phyloP scores from a whole-genome alignment of 1,139 yeast genomes.

The Yamadazyma blattariae region DNA sequence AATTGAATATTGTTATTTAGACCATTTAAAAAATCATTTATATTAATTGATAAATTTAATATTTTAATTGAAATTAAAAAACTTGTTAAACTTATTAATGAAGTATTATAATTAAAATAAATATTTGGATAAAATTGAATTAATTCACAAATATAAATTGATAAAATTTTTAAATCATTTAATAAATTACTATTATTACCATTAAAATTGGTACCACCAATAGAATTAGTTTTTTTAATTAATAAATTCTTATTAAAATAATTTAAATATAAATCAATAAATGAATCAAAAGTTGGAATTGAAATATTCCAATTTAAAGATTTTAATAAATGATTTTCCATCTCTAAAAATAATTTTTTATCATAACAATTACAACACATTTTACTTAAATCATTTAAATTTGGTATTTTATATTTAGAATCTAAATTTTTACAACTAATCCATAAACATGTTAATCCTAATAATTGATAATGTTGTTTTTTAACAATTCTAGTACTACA shows the following conservation, averaged over 20 bases:
- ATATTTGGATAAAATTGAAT: constrained; percentile 61
- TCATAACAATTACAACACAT: constrained; percentile 65
- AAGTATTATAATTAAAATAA: constrained; percentile 52
- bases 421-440: constrained; percentile 71
- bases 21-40: constrained; percentile 15
- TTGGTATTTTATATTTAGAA: constrained; percentile 63
- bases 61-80: constrained; percentile 25
- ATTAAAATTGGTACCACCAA: neutral
- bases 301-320: constrained; percentile 55
- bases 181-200: constrained; percentile 2
- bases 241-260: constrained; percentile 6
- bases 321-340: constrained; percentile 67
- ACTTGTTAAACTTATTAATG: constrained; percentile 57
- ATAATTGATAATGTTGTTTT: constrained; percentile 59
- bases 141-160: constrained; percentile 63
- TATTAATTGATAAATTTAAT: constrained; percentile 27
- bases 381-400: constrained; percentile 51
- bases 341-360: constrained; percentile 57
- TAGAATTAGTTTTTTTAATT: neutral
- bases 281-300: constrained; percentile 59
- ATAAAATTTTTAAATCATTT: constrained; percentile 51
- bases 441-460: constrained; percentile 75
- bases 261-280: constrained; percentile 53
- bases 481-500: constrained; percentile 49
- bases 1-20: constrained; percentile 11